These are phyloP conservation scores for Plasmodium cynomolgi DNA, from an alignment of 169 alveolate species.

Conservation along the genomic window DNA sequence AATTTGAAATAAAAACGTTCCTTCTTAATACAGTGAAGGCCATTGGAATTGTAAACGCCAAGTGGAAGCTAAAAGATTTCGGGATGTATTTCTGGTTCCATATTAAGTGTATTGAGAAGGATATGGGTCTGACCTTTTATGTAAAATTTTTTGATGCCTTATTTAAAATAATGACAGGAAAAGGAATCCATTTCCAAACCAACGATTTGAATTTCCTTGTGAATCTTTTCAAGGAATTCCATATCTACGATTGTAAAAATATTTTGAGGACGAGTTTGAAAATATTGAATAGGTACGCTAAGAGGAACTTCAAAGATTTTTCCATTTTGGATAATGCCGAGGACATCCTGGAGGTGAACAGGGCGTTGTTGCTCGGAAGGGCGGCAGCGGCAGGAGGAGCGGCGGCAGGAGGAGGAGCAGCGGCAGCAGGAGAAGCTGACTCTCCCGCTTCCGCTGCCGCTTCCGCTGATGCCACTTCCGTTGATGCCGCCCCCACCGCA, in stretches of 20 bases:
- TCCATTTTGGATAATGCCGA: slow-evolving; percentile 21
- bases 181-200: slow-evolving; percentile 31
- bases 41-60: slow-evolving; percentile 24
- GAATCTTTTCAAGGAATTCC: slow-evolving; percentile 41
- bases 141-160: slow-evolving; percentile 26
- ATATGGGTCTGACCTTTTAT: slow-evolving; percentile 19
- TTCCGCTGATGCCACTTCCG: neutral
- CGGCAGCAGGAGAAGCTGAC: neutral
- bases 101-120: slow-evolving; percentile 56
- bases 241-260: slow-evolving; percentile 49
- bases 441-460: neutral
- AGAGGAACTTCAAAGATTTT: slow-evolving; percentile 24
- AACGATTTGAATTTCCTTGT: slow-evolving; percentile 30
- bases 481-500: neutral
- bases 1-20: slow-evolving; percentile 32
- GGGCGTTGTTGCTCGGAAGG: neutral
- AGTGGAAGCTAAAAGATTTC: slow-evolving; percentile 37
- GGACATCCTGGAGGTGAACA: slow-evolving; percentile 30
- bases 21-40: slow-evolving; percentile 59
- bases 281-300: slow-evolving; percentile 33
- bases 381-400: neutral
- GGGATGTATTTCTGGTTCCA: slow-evolving; percentile 67
- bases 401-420: too few relatives aligned
- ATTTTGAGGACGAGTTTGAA: slow-evolving; percentile 44
- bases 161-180: slow-evolving; percentile 65